phyloP scores from a whole-genome alignment of 2,329 filamentous ascomycete species.

The Calonectria hawksworthii region DNA sequence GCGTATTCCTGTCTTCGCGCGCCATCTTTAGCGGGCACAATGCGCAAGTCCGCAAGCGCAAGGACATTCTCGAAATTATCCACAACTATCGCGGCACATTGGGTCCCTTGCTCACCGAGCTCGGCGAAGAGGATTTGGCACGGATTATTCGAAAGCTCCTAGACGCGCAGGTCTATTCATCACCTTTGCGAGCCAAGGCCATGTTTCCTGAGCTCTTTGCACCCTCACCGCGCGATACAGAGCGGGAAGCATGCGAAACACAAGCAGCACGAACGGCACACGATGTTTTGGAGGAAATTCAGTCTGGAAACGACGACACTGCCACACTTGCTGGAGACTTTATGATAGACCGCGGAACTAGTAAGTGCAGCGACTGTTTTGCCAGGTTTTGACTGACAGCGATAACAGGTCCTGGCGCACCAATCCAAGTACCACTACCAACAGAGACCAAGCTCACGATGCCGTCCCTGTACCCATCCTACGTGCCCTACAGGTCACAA shows the following conservation, averaged over 20 bases:
- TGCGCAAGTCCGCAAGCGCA: not conserved
- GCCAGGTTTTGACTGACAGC: not conserved
- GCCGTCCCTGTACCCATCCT: conserved; percentile 16
- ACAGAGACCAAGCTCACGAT: not conserved
- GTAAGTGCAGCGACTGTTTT: not conserved
- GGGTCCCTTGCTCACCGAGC: not conserved
- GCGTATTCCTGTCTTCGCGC: not conserved
- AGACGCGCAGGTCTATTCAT: not conserved
- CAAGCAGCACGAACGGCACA: not conserved
- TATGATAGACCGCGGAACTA: not conserved
- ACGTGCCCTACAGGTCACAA: conserved; percentile 5
- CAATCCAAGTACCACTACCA: not conserved
- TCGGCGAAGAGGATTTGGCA: not conserved
- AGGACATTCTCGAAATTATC: not conserved
- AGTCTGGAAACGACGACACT: not conserved
- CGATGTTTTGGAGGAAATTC: conserved; percentile 1
- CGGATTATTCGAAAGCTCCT: not conserved
- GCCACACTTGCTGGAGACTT: not conserved
- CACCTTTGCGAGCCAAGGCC: not conserved
- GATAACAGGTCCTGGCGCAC: not conserved
- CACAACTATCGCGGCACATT: not conserved
- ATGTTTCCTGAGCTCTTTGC: conserved; percentile 3
- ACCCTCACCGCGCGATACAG: not conserved
- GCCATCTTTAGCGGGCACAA: conserved; percentile 14
- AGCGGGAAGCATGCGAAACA: conserved; percentile 3